A percentile compares a stretch with the other conserved stretches of the same genome.
phyloP scores from a whole-genome alignment of 192 early-diverging fungal species.

The Linnemannia exigua region DNA sequence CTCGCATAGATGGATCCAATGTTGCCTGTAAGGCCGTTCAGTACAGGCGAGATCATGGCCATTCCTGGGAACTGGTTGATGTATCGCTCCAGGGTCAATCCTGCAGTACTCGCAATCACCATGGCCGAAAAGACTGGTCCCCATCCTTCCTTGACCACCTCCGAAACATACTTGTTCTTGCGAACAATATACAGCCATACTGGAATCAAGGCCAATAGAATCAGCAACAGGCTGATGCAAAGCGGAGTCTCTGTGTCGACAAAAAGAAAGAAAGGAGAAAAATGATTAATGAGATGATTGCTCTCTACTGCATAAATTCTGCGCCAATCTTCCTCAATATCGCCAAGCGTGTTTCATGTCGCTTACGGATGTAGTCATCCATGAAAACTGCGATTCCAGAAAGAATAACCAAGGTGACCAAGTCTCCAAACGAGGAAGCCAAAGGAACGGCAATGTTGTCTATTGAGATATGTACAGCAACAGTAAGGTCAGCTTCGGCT shows the following conservation, averaged over 20 bases:
- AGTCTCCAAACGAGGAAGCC: conserved; percentile 80
- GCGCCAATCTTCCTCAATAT: not conserved
- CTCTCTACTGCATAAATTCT: not conserved
- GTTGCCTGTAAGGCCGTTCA: conserved; percentile 82
- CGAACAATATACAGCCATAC: conserved; percentile 68
- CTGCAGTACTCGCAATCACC: conserved; percentile 77
- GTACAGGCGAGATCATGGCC: conserved; percentile 77
- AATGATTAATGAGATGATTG: not conserved
- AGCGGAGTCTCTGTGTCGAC: conserved; percentile 53
- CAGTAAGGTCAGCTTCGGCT: not conserved
- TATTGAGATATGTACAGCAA: conserved; percentile 17
- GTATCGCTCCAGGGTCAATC: conserved; percentile 76
- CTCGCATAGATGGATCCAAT: conserved; percentile 85
- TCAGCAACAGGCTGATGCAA: conserved; percentile 57
- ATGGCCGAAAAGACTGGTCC: conserved; percentile 83
- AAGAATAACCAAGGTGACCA: conserved; percentile 77
- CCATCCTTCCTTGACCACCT: conserved; percentile 81
- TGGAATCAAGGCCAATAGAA: conserved; percentile 56
- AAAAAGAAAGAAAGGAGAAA: not conserved
- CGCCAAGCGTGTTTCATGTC: not conserved
- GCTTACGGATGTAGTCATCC: conserved; percentile 63
- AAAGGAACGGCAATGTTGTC: conserved; percentile 85
- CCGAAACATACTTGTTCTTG: conserved; percentile 73
- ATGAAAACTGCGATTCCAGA: conserved; percentile 67
- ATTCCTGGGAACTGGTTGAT: conserved; percentile 75